phyloP scores from a whole-genome alignment of 2,329 filamentous ascomycete species.

The Stagonosporopsis tanaceti region DNA sequence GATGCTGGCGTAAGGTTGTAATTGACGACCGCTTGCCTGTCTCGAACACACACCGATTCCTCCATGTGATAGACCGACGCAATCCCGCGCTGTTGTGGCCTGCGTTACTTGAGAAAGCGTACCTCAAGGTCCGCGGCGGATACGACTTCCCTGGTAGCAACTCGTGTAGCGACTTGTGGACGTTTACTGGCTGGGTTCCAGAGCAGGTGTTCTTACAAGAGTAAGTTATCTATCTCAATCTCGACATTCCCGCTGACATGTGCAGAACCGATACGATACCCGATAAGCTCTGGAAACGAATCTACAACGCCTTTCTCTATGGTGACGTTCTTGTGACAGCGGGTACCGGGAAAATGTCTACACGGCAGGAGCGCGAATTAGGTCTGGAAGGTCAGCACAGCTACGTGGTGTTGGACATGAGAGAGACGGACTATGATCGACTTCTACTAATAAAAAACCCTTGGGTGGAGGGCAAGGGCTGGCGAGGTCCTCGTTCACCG shows the following conservation, averaged over 20 bases:
- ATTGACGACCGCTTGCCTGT: conserved; percentile 89
- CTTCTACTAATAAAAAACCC: conserved; percentile 91
- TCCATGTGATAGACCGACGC: conserved; percentile 87
- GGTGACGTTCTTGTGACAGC: conserved; percentile 88
- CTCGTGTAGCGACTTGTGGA: conserved; percentile 92
- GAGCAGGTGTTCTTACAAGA: conserved; percentile 92
- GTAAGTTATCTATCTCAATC: conserved; percentile 47
- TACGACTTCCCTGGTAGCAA: conserved; percentile 99
- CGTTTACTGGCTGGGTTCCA: conserved; percentile 94
- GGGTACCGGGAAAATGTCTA: conserved; percentile 83
- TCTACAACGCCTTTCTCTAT: conserved; percentile 76
- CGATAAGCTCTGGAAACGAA: conserved; percentile 77
- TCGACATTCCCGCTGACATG: conserved; percentile 14
- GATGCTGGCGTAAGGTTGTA: conserved; percentile 83
- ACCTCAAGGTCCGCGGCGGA: conserved; percentile 91
- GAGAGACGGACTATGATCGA: conserved; percentile 68
- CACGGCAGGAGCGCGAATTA: conserved; percentile 77
- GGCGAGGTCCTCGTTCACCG: conserved; percentile 63
- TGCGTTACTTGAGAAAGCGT: conserved; percentile 92
- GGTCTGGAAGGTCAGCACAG: conserved; percentile 91
- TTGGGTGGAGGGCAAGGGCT: conserved; percentile 84
- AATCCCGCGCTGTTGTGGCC: conserved; percentile 89
- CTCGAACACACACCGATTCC: conserved; percentile 75
- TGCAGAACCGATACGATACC: conserved; percentile 77
- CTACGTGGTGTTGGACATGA: conserved; percentile 87